Percentiles rank a stretch among this genome's conserved stretches.
phyloP scores from a whole-genome alignment of 257 asterid genomes.

The Fraxinus americana region DNA sequence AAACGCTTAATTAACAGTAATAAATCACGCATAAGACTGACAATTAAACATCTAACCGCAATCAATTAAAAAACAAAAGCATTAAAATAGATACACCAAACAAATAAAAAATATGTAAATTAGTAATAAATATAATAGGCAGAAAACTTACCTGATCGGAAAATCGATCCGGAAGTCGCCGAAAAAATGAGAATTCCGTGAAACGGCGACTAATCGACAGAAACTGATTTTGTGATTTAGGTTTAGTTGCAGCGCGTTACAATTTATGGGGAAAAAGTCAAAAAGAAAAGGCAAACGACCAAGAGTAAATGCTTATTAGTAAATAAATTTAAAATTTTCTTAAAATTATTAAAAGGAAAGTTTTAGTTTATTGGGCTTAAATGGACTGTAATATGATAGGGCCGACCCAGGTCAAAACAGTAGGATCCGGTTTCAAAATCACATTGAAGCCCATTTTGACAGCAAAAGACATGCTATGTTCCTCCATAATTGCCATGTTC shows the following conservation, averaged over 20 bases:
- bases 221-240: conserved; percentile 11
- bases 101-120: not conserved
- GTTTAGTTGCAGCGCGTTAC: conserved; percentile 22
- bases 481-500: not conserved
- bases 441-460: no score
- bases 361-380: not conserved
- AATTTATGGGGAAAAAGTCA: conserved; percentile 11
- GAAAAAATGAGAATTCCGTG: not conserved
- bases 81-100: conserved; percentile 3
- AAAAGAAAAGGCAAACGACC: conserved; percentile 5
- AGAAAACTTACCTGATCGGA: conserved; percentile 23
- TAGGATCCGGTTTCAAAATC: no score
- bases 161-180: not conserved
- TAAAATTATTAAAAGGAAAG: not conserved
- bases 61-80: not conserved
- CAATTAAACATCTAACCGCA: not conserved
- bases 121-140: not conserved
- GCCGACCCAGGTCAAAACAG: not conserved
- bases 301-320: conserved; percentile 1
- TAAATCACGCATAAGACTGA: not conserved
- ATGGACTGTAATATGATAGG: not conserved
- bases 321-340: not conserved
- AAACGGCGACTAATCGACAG: conserved; percentile 7
- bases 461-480: not conserved
- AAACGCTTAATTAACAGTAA: not conserved